Conservation (phyloP, 2,329 filamentous ascomycete genomes). For the Zasmidium angulare region DNA sequence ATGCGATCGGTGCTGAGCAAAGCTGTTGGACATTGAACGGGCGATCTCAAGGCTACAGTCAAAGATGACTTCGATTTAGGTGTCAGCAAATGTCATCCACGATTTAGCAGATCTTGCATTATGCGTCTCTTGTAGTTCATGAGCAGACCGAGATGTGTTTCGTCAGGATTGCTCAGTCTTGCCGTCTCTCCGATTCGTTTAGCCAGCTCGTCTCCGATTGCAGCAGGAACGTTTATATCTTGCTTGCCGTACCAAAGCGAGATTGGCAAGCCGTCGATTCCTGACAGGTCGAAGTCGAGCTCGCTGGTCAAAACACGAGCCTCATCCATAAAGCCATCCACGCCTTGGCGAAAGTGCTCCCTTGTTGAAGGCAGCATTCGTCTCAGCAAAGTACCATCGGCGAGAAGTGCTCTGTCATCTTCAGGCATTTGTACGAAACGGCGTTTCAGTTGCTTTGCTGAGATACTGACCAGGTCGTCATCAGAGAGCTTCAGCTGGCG, state of each 20-base stretch:
- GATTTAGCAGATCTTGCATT: not conserved
- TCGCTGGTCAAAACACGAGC: not conserved
- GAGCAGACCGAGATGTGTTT: constrained; percentile 6
- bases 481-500: not conserved
- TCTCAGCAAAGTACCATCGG: not conserved
- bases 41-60: not conserved
- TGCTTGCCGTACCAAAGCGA: constrained; percentile 5
- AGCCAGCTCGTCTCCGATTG: constrained; percentile 1
- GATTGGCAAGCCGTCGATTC: not conserved
- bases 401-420: not conserved
- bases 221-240: constrained; percentile 3
- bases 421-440: not conserved
- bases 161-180: constrained; percentile 3
- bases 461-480: not conserved
- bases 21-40: not conserved
- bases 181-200: not conserved
- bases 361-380: not conserved
- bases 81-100: too few species aligned
- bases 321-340: not conserved
- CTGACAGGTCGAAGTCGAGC: not conserved
- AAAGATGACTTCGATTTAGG: not conserved
- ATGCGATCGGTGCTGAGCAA: constrained; percentile 3
- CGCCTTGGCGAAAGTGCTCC: not conserved
- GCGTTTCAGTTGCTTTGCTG: not conserved
- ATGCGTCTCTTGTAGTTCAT: constrained; percentile 4